These are phyloP conservation scores for Paraphysoderma sedebokerense DNA, from an alignment of 371 early-diverging fungal species.

Conservation along the genomic window DNA sequence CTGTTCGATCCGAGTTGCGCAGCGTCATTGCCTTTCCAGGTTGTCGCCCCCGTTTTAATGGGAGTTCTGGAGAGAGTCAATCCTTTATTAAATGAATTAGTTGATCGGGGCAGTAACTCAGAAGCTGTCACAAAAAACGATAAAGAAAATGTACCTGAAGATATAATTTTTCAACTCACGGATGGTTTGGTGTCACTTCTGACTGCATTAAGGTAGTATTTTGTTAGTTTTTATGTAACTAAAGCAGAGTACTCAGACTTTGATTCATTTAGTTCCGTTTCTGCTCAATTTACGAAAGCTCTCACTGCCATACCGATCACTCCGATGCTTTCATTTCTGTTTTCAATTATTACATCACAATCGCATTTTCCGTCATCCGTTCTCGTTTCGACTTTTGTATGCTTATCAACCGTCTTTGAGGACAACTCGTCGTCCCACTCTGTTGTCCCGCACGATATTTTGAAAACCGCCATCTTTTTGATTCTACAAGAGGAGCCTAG, in stretches of 20 bases:
- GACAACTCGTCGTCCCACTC: not conserved
- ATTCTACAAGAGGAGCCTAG: not conserved
- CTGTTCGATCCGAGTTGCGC: not conserved
- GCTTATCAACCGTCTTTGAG: not conserved
- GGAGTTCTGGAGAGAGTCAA: too few species aligned
- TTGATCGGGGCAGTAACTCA: too few species aligned
- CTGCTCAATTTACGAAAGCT: too few species aligned
- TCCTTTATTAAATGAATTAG: too few species aligned
- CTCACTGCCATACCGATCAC: not conserved
- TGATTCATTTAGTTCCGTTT: not conserved
- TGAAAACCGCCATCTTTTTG: not conserved
- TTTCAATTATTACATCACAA: not conserved
- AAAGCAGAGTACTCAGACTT: not conserved
- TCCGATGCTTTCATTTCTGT: not conserved
- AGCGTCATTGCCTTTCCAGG: too few species aligned
- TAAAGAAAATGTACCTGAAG: too few species aligned
- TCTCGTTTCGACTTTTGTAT: not conserved
- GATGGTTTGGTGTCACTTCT: too few species aligned
- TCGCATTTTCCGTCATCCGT: not conserved
- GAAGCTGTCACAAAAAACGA: too few species aligned
- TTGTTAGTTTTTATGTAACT: not conserved
- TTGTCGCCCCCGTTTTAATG: too few species aligned
- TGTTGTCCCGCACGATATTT: not conserved
- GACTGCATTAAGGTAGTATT: too few species aligned
- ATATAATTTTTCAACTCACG: too few species aligned